These are phyloP conservation scores for Exsudoporus frostii DNA, from an alignment of 768 basidiomycete genomes.

Conservation along the genomic window DNA sequence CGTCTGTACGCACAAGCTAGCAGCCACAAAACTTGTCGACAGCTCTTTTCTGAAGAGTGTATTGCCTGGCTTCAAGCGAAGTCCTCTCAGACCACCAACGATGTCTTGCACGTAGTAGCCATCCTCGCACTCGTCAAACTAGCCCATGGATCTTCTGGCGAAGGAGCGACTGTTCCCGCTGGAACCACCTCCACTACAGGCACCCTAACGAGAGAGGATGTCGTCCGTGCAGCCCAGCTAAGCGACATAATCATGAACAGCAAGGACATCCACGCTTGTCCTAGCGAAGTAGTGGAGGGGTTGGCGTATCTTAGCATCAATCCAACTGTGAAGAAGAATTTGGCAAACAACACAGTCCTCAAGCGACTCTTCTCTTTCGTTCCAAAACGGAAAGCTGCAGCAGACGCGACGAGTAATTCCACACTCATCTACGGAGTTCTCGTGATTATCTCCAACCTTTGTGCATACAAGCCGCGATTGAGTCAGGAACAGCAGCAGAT, in stretches of 20 bases:
- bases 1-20: constrained; percentile 74
- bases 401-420: constrained; percentile 35
- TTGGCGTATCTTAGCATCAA: constrained; percentile 77
- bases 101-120: constrained; percentile 54
- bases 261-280: constrained; percentile 38
- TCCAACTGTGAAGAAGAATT: constrained; percentile 56
- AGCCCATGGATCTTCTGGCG: constrained; percentile 51
- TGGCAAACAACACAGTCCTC: constrained; percentile 60
- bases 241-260: constrained; percentile 48
- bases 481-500: constrained; percentile 83
- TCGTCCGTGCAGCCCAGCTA: constrained; percentile 52
- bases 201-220: constrained; percentile 30
- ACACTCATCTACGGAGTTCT: constrained; percentile 76
- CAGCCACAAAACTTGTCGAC: constrained; percentile 70
- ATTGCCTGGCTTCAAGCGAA: constrained; percentile 66
- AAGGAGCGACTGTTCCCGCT: constrained; percentile 30
- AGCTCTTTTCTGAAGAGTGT: constrained; percentile 53
- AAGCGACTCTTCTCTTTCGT: constrained; percentile 53
- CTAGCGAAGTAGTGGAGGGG: constrained; percentile 74
- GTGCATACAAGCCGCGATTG: constrained; percentile 63
- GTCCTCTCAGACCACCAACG: constrained; percentile 45
- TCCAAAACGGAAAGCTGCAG: constrained; percentile 43
- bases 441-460: constrained; percentile 72
- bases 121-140: constrained; percentile 79
- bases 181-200: constrained; percentile 10